Evolutionary conservation across 768 basidiomycete species (phyloP).

Genomic region (Kwoniella europaea): DNA sequence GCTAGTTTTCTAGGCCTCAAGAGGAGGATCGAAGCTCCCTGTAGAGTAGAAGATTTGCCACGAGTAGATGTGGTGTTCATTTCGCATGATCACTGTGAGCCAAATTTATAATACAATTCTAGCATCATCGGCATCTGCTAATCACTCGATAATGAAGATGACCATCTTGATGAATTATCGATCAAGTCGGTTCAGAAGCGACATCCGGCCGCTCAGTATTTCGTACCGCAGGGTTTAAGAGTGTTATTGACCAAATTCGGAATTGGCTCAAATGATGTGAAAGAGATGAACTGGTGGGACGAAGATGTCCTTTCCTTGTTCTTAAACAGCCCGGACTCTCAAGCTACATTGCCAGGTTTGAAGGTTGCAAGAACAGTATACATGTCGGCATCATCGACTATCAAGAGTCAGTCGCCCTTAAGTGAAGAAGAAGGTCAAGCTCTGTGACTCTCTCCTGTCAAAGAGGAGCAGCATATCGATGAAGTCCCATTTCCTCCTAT

Average conservation of each 20-base stretch:
- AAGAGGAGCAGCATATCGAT: background rate
- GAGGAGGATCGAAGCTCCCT: background rate
- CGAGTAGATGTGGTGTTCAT: background rate
- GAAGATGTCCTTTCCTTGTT: background rate
- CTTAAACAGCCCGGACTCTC: background rate
- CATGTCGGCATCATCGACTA: background rate
- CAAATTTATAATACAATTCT: background rate
- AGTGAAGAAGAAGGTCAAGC: background rate
- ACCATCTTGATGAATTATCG: conserved; percentile 10
- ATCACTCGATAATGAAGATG: conserved; percentile 1
- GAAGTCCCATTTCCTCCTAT: background rate
- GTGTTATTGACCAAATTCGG: background rate
- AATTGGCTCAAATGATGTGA: background rate
- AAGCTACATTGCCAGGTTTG: background rate
- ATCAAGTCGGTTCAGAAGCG: conserved; percentile 3
- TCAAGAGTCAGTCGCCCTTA: background rate
- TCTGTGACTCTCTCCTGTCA: background rate
- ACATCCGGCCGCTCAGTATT: background rate
- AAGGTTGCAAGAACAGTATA: background rate
- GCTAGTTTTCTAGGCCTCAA: background rate
- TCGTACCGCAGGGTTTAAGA: background rate
- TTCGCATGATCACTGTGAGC: conserved; percentile 6
- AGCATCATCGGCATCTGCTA: background rate
- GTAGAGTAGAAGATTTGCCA: conserved; percentile 1
- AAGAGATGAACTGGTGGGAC: conserved; percentile 15